Conservation (phyloP, 2,329 filamentous ascomycete species). For the Sporothrix phasma region DNA sequence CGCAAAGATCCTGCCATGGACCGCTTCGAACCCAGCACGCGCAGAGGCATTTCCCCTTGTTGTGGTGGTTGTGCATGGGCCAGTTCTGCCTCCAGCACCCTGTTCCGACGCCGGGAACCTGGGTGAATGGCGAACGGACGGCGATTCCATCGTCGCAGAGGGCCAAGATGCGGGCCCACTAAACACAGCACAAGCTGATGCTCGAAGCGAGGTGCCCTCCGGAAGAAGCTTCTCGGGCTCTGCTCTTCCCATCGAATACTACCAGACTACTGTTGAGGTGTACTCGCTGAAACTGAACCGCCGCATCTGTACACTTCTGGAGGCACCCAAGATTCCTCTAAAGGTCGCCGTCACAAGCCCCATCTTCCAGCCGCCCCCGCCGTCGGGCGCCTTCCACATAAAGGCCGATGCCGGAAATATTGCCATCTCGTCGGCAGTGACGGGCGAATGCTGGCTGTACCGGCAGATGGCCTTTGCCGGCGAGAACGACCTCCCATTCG, state of each 20-base stretch:
- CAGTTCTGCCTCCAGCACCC: constrained; percentile 41
- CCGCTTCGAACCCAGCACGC: constrained; percentile 38
- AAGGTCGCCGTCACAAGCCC: constrained; percentile 50
- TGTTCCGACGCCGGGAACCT: background rate
- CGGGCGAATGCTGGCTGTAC: constrained; percentile 80
- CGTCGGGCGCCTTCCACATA: constrained; percentile 63
- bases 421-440: constrained; percentile 66
- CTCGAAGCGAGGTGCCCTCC: constrained; percentile 18
- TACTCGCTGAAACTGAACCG: constrained; percentile 73
- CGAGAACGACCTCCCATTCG: constrained; percentile 38
- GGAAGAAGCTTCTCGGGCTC: background rate
- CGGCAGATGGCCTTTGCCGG: constrained; percentile 37
- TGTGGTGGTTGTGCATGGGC: constrained; percentile 71
- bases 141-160: no score
- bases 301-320: constrained; percentile 62
- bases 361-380: constrained; percentile 57
- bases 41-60: constrained; percentile 59
- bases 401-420: constrained; percentile 63
- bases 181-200: constrained; percentile 1
- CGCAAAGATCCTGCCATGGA: constrained; percentile 74
- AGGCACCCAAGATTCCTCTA: constrained; percentile 53
- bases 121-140: no score
- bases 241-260: constrained; percentile 42
- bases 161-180: background rate
- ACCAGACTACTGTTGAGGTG: constrained; percentile 81